Conservation (phyloP, 306 rosid species). For the Vigna mungo region DNA sequence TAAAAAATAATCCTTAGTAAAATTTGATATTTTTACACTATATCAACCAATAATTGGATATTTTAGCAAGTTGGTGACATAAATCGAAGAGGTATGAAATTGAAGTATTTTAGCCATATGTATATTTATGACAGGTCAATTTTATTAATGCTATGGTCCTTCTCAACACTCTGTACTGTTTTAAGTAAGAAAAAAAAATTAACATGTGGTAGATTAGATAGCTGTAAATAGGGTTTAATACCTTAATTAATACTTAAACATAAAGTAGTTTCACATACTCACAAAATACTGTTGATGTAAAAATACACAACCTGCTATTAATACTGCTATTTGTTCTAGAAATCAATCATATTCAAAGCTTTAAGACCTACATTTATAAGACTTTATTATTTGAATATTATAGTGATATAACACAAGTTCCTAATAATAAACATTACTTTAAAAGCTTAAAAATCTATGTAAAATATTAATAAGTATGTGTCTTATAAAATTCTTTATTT, state of each 20-base stretch:
- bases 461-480: no score
- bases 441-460: no score
- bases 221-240: neutral
- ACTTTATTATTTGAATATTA: no score
- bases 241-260: neutral
- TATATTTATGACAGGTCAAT: neutral
- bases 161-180: neutral
- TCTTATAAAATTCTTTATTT: no score
- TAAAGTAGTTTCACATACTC: neutral
- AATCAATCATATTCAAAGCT: no score
- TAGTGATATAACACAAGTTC: no score
- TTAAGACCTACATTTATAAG: no score
- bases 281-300: neutral
- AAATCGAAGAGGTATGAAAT: neutral
- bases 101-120: neutral
- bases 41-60: neutral
- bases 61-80: slow-evolving; percentile 9
- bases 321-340: no score
- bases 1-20: no score
- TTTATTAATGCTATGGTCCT: neutral
- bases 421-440: no score
- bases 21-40: no score
- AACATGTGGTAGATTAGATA: neutral
- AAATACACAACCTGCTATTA: neutral
- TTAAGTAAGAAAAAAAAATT: neutral